Percentiles rank a stretch among this genome's conserved stretches.
Evolutionary conservation across 2,329 filamentous ascomycete genomes (phyloP).

Genomic region (Hypoxylon sp.): DNA sequence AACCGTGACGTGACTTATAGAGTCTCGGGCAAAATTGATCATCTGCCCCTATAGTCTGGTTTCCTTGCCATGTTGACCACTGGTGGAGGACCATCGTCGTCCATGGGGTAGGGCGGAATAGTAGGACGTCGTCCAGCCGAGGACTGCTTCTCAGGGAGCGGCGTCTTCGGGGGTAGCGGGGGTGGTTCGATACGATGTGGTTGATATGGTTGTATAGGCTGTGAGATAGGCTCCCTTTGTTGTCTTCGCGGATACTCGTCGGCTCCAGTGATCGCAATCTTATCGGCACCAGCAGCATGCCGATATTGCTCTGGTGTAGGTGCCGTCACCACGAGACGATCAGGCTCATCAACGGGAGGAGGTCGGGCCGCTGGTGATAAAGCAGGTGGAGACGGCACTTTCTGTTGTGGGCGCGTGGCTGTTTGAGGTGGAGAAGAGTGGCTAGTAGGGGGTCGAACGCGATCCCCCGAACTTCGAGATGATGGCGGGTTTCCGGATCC

Average conservation of each 20-base stretch:
- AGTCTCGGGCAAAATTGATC: constrained; percentile 39
- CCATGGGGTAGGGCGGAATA: constrained; percentile 82
- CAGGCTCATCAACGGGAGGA: constrained; percentile 59
- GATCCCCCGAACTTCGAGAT: constrained; percentile 67
- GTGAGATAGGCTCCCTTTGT: constrained; percentile 47
- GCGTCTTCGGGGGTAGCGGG: constrained; percentile 83
- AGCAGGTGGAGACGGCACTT: constrained; percentile 43
- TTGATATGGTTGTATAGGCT: constrained; percentile 52
- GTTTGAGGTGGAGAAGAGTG: constrained; percentile 53
- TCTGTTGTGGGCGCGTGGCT: constrained; percentile 51
- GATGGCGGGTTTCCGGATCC: constrained; percentile 56
- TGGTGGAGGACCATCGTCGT: constrained; percentile 84
- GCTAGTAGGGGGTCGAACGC: constrained; percentile 56
- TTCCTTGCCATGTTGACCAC: constrained; percentile 88
- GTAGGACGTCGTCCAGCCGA: constrained; percentile 54
- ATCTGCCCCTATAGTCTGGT: constrained; percentile 76
- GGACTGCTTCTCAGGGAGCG: constrained; percentile 69
- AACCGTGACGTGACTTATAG: background rate
- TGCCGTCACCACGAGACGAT: constrained; percentile 69
- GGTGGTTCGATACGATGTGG: constrained; percentile 72
- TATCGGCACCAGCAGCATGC: constrained; percentile 73
- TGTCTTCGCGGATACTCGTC: constrained; percentile 70
- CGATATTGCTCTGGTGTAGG: constrained; percentile 73
- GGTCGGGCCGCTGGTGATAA: constrained; percentile 44
- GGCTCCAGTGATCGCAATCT: constrained; percentile 74